Conservation (phyloP, 768 basidiomycete species). For the Xerocomellus amylosporus region DNA sequence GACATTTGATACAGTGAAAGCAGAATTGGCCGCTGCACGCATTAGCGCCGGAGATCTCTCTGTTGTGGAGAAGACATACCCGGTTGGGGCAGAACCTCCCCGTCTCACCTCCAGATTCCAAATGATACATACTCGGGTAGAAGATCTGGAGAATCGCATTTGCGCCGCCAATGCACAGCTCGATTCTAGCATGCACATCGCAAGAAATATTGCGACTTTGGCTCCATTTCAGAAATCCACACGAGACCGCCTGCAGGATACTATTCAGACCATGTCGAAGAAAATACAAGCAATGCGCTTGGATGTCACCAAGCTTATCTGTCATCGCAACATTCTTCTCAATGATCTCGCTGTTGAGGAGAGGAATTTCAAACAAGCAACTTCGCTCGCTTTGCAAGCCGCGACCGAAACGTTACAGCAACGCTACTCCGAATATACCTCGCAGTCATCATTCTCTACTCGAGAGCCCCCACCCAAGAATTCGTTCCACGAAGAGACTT, state of each 20-base stretch:
- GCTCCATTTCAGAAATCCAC: slow-evolving; percentile 87
- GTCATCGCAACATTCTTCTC: slow-evolving; percentile 72
- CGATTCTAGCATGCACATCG: slow-evolving; percentile 63
- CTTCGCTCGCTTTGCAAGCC: slow-evolving; percentile 67
- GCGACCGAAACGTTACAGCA: slow-evolving; percentile 65
- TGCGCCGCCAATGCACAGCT: slow-evolving; percentile 54
- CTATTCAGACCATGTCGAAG: slow-evolving; percentile 61
- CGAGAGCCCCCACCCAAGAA: slow-evolving; percentile 24
- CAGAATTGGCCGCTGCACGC: slow-evolving; percentile 64
- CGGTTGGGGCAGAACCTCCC: slow-evolving; percentile 24
- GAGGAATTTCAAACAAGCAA: slow-evolving; percentile 61
- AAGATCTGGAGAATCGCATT: slow-evolving; percentile 61
- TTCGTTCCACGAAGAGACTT: slow-evolving; percentile 12
- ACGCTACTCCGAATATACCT: slow-evolving; percentile 32
- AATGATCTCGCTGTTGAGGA: slow-evolving; percentile 74
- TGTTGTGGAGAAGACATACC: slow-evolving; percentile 11
- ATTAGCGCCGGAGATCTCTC: slow-evolving; percentile 32
- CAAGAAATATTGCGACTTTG: slow-evolving; percentile 79
- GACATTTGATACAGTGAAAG: slow-evolving; percentile 85
- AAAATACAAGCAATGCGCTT: slow-evolving; percentile 66
- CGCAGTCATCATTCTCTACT: slow-evolving; percentile 36
- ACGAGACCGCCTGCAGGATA: slow-evolving; percentile 65
- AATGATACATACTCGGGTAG: slow-evolving; percentile 58
- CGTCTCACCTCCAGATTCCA: slow-evolving; percentile 47
- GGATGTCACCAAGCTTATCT: slow-evolving; percentile 67